Evolutionary conservation across 2,329 filamentous ascomycete genomes (phyloP).

Genomic region (Fusarium sp.): DNA sequence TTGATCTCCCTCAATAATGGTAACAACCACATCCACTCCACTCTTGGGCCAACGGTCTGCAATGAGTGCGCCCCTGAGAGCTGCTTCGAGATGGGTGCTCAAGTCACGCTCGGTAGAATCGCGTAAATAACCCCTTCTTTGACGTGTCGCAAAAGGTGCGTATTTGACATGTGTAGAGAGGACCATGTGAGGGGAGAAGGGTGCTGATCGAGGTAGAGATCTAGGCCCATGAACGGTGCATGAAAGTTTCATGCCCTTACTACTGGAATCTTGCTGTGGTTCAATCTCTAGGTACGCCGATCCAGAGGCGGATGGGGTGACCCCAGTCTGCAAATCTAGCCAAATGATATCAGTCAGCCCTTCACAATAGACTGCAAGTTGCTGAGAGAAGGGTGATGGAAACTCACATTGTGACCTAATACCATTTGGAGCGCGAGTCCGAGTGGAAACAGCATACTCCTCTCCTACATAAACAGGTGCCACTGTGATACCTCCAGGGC

Average conservation of each 20-base stretch:
- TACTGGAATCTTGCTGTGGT: conserved; percentile 54
- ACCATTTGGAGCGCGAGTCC: conserved; percentile 71
- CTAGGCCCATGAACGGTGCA: conserved; percentile 94
- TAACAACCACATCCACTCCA: conserved; percentile 93
- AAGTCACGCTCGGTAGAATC: conserved; percentile 89
- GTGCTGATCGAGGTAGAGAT: conserved; percentile 86
- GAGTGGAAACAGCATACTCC: conserved; percentile 54
- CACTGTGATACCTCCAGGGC: conserved; percentile 79
- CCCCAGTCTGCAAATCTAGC: conserved; percentile 85
- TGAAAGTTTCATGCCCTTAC: conserved; percentile 85
- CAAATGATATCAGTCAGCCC: conserved; percentile 33
- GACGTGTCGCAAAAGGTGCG: conserved; percentile 88
- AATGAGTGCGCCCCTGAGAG: conserved; percentile 87
- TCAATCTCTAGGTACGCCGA: conserved; percentile 85
- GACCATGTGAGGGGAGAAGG: conserved; percentile 92
- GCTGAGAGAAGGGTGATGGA: not conserved
- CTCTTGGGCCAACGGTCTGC: conserved; percentile 98
- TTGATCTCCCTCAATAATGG: conserved; percentile 92
- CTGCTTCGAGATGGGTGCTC: conserved; percentile 89
- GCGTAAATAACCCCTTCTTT: conserved; percentile 84
- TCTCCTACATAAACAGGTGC: conserved; percentile 75
- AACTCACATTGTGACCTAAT: conserved; percentile 86
- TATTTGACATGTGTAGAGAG: conserved; percentile 96
- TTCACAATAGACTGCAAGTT: not conserved
- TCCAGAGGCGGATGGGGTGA: conserved; percentile 92